Evolutionary conservation across 2,329 filamentous ascomycete species (phyloP), one percentile per base, ranked within the genome.

Genomic region (Exophiala oligosperma): DNA sequence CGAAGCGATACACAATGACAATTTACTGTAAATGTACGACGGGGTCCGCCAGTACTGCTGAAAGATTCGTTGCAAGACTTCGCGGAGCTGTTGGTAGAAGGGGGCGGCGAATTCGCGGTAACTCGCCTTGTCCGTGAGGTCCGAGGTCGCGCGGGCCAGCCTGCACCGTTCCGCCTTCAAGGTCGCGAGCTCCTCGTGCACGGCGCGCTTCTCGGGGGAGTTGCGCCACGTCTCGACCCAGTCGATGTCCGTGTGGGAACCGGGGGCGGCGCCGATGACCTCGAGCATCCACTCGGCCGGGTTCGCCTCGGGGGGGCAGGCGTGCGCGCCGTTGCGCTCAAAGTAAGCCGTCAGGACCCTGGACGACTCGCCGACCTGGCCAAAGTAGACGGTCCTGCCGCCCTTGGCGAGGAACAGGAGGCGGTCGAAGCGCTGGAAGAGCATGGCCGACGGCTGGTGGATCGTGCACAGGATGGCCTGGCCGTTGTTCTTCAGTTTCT

Each of bases 381-480:
- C 87, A 70, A 89, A 89, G 67, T 90, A 90, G 0, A 89, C 84
- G 0, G 85, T 88, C 68, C 79, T 84, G 1, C 86, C 87, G 38
- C 86, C 86, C 56, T 77, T 80, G 7, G 84, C 84, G 2, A 89
- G 77, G 71, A 89, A 85, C 0, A 88, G 74, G 1, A 88, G 73
- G 1, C 81, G 80, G 60, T 88, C 86, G 53, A 88, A 97, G 58
- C 91, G 88, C 72, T 96, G 90, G 79, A 97, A 96, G 53, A 97
- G 81, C 82, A 96, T 92, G 35, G 92, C 92, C 12, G 91, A 95
- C n/a, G 93, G 93, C 74, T 97, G 93, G 73, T 97, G 93, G 61
- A 97, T 97, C 0, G 93, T 97, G 77, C 92, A 96, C n/a, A 97
- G 85, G 74, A 97, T 91, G 52, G 93, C 92, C 72, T 95, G 91